phyloP scores from a whole-genome alignment of 2,329 filamentous ascomycete species.

The Ophiosphaerella korrae region DNA sequence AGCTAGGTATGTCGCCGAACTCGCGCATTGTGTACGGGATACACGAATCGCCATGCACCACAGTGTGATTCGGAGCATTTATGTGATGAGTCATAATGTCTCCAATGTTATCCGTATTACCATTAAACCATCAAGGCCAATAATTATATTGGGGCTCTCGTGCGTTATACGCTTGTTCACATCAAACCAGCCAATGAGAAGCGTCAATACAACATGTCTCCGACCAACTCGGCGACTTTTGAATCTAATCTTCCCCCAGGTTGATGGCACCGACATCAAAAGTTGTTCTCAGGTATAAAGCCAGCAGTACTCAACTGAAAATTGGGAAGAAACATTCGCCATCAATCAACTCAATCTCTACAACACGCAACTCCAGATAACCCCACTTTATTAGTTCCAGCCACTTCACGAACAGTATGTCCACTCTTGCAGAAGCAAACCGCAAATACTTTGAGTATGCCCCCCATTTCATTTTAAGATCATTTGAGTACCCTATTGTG shows the following conservation, averaged over 20 bases:
- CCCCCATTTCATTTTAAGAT: background rate
- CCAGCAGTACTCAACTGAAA: background rate
- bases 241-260: background rate
- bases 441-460: constrained; percentile 44
- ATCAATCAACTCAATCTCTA: background rate
- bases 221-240: constrained; percentile 21
- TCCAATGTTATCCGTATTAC: too few relatives aligned
- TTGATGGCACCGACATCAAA: background rate
- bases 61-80: too few relatives aligned
- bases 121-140: too few relatives aligned
- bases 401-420: constrained; percentile 16
- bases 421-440: constrained; percentile 40
- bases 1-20: background rate
- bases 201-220: background rate
- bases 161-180: too few relatives aligned
- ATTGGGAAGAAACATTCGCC: background rate
- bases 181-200: background rate
- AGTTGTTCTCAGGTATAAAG: background rate
- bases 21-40: background rate
- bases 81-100: too few relatives aligned
- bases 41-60: background rate
- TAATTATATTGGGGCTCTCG: too few relatives aligned
- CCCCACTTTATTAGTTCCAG: constrained; percentile 3
- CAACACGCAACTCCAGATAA: background rate
- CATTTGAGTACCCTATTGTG: background rate